phyloP scores from a whole-genome alignment of 768 basidiomycete species.

The Lentinus brumalis region DNA sequence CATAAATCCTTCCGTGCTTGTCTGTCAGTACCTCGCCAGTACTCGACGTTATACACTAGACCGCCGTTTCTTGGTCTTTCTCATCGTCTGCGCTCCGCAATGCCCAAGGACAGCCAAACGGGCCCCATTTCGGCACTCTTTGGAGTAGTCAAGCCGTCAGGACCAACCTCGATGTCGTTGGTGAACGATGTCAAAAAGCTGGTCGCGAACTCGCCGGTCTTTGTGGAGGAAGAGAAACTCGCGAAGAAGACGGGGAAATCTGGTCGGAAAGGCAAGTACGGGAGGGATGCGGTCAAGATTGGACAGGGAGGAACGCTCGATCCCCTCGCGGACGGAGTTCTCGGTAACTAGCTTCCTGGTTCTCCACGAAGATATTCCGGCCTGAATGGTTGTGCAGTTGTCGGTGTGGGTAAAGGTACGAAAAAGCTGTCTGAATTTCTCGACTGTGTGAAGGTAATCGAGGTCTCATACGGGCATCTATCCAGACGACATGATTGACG shows the following conservation, averaged over 20 bases:
- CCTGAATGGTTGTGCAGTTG: conserved; percentile 49
- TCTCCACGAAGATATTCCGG: background rate
- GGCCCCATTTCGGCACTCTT: conserved; percentile 82
- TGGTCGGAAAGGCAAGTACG: conserved; percentile 36
- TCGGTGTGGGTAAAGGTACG: conserved; percentile 89
- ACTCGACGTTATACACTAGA: background rate
- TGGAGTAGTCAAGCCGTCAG: conserved; percentile 88
- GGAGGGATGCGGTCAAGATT: conserved; percentile 64
- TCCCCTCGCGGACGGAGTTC: conserved; percentile 85
- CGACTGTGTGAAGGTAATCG: conserved; percentile 77
- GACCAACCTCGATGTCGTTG: conserved; percentile 89
- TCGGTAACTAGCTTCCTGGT: conserved; percentile 20
- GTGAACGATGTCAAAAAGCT: conserved; percentile 85
- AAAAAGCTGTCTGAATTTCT: conserved; percentile 84
- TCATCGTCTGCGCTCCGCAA: conserved; percentile 28
- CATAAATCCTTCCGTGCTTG: background rate
- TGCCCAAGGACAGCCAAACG: conserved; percentile 66
- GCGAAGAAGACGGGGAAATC: conserved; percentile 41
- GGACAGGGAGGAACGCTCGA: conserved; percentile 96
- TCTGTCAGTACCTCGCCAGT: background rate
- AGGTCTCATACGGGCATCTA: conserved; percentile 32
- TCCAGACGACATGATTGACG: conserved; percentile 3
- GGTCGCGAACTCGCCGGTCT: conserved; percentile 75
- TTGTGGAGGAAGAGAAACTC: conserved; percentile 60
- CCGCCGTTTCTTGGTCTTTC: background rate